Conservation (phyloP, 345 rosid species). For the Eucalyptus erythrocorys region DNA sequence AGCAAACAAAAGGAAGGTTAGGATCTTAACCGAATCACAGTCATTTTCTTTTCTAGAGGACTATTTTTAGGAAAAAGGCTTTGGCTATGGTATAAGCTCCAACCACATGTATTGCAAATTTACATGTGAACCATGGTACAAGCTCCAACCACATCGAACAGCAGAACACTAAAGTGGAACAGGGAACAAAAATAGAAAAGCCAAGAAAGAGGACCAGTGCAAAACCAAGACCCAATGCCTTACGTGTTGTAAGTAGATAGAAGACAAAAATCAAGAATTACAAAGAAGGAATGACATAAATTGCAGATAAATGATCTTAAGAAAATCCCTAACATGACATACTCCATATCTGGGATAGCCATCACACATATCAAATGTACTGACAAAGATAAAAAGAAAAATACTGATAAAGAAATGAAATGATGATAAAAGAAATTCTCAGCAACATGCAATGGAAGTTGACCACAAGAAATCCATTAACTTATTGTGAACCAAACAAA, state of each 20-base stretch:
- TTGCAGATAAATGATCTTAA: neutral
- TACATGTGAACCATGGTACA: neutral
- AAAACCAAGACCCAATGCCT: neutral
- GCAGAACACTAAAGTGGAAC: neutral
- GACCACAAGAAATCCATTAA: neutral
- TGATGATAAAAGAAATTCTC: neutral
- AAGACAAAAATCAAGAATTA: neutral
- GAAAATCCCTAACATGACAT: neutral
- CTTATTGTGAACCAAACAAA: neutral
- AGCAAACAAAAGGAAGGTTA: neutral
- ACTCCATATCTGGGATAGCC: neutral
- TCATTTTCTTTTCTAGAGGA: neutral
- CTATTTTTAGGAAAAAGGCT: neutral
- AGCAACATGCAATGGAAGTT: neutral
- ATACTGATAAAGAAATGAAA: neutral
- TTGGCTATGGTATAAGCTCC: neutral
- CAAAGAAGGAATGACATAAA: neutral
- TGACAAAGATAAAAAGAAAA: neutral
- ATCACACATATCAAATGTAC: neutral
- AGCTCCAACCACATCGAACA: neutral
- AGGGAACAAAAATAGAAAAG: neutral
- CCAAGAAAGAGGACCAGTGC: neutral
- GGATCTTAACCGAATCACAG: neutral
- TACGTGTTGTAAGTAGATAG: neutral
- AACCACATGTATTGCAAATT: neutral